These are phyloP conservation scores for Zymoseptoria crescenta DNA, from an alignment of 2,329 filamentous ascomycete genomes.

Conservation along the genomic window DNA sequence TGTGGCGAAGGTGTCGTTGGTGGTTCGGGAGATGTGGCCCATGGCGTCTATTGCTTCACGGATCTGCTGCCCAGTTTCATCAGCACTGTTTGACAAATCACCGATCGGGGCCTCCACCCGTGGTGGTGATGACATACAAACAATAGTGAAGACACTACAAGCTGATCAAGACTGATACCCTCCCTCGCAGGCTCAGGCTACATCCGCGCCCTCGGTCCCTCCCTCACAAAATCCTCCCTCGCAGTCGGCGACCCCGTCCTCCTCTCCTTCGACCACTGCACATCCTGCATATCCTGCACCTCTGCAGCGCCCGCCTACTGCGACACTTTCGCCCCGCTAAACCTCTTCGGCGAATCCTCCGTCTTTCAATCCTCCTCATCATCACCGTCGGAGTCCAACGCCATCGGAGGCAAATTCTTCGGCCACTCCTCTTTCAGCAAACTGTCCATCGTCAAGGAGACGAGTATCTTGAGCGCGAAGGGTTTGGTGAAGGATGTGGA, in stretches of 20 bases:
- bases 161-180: not conserved
- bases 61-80: too few relatives aligned
- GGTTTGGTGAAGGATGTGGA: conserved; percentile 16
- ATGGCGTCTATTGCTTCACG: too few relatives aligned
- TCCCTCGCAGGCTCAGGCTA: conserved; percentile 32
- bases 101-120: too few relatives aligned
- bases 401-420: conserved; percentile 22
- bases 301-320: conserved; percentile 17
- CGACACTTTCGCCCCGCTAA: conserved; percentile 16
- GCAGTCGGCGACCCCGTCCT: conserved; percentile 19
- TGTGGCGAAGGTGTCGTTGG: too few relatives aligned
- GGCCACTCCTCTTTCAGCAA: conserved; percentile 22
- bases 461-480: conserved; percentile 15
- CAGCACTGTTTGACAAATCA: too few relatives aligned
- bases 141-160: too few relatives aligned
- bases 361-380: conserved; percentile 12
- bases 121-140: too few relatives aligned
- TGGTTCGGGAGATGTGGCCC: too few relatives aligned
- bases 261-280: conserved; percentile 18
- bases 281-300: conserved; percentile 14
- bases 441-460: conserved; percentile 18
- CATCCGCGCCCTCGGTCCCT: conserved; percentile 35
- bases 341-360: conserved; percentile 10
- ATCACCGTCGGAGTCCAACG: not conserved
- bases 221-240: conserved; percentile 20